phyloP scores from a whole-genome alignment of 441 rosid species.

The Euphorbia corollata region DNA sequence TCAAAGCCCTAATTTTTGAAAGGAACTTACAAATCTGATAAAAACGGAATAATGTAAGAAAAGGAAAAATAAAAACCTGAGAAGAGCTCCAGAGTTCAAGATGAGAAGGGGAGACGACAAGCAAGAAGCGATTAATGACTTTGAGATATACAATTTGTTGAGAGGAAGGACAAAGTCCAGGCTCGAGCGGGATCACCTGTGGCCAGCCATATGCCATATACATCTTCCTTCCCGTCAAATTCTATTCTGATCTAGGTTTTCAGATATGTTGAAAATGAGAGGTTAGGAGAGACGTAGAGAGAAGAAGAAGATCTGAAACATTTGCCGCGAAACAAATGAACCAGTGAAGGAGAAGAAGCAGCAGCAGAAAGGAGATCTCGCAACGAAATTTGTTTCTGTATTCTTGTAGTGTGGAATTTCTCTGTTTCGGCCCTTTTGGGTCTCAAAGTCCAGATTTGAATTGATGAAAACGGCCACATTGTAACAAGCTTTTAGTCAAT shows the following conservation, averaged over 20 bases:
- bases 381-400: neutral
- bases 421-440: neutral
- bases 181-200: conserved; percentile 81
- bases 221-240: conserved; percentile 28
- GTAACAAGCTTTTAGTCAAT: too few species aligned
- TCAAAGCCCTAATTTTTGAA: conserved; percentile 13
- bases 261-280: conserved; percentile 10
- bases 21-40: neutral
- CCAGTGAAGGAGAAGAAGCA: neutral
- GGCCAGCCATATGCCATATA: conserved; percentile 99
- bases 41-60: neutral
- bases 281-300: neutral
- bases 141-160: conserved; percentile 67
- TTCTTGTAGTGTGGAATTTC: neutral
- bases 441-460: too few species aligned
- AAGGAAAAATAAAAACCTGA: conserved; percentile 40
- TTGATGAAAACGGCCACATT: too few species aligned
- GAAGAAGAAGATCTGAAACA: conserved; percentile 21
- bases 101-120: conserved; percentile 73
- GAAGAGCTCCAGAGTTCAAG: conserved; percentile 91
- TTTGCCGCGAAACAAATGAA: neutral
- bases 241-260: neutral
- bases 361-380: conserved; percentile 17
- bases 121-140: conserved; percentile 52
- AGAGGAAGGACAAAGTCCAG: conserved; percentile 58